Evolutionary conservation across 257 asterid species (phyloP), one percentile per base, ranked within the genome.

Genomic region (Thymus quinquecostatus): DNA sequence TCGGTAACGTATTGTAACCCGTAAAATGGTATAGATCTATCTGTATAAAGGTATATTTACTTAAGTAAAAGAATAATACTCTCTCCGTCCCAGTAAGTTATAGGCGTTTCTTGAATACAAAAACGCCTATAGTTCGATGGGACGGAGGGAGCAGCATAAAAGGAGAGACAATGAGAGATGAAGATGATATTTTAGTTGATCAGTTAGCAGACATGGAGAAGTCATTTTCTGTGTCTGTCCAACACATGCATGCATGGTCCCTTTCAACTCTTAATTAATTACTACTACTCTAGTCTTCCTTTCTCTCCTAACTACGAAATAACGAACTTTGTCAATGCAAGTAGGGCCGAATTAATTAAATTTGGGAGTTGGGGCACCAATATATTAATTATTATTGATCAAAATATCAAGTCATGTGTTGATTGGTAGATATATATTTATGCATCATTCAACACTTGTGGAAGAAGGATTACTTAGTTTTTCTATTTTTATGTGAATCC

Each of bases 111-210:
- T 21, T 21, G 21, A 21, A 21, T 21, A 21, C 21, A 21, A 21
- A 21, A 21, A 21, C 21, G 21, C 21, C 21, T 21, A 21, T 21
- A 21, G 21, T 21, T 21, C 21, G 21, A 21, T 21, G 21, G 21
- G 21, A 21, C 21, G 21, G 21, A 21, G 21, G 21, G 21, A 21
- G 21, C 21, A 21, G 21, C 21, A 21, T 21, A 21, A 21, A 21
- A 7, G 41, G 41, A 38, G 41, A 0, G 41, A 38, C 41, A 38
- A 38, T 38, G 41, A 38, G 65, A 60, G 48, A 13, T 13, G 65
- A 60, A 34, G 65, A 13, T 34, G 65, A 60, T 60, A 60, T 60
- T 59, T 60, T 34, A 60, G 65, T 60, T 60, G 36, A 34, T 36
- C 11, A 60, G 60, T 29, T 56, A 28, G 40, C 38, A 28, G 61